Conservation (phyloP, 805 yeast species). For the Kuraishia piskuri region DNA sequence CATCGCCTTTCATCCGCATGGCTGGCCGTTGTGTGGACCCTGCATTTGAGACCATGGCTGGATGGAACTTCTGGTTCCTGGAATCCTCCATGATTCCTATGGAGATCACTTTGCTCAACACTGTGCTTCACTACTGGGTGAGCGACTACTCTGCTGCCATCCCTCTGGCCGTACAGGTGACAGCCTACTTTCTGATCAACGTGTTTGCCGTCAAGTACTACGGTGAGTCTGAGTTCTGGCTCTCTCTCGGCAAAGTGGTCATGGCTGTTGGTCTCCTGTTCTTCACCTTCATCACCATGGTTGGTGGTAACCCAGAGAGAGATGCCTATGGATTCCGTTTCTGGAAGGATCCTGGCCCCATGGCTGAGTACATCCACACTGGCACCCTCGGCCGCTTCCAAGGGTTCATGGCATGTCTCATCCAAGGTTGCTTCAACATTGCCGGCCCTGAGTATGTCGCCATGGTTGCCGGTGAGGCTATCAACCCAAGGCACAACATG, state of each 20-base stretch:
- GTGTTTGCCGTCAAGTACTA: slow-evolving; percentile 38
- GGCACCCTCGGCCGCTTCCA: slow-evolving; percentile 31
- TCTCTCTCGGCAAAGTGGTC: slow-evolving; percentile 35
- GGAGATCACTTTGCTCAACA: slow-evolving; percentile 39
- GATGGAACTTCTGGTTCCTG: slow-evolving; percentile 32
- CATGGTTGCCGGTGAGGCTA: slow-evolving; percentile 35
- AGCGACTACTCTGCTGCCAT: slow-evolving; percentile 40
- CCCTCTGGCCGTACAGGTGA: slow-evolving; percentile 32
- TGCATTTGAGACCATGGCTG: slow-evolving; percentile 25
- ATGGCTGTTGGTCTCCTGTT: slow-evolving; percentile 38
- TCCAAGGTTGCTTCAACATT: slow-evolving; percentile 29
- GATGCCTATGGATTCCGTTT: slow-evolving; percentile 43
- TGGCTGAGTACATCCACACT: slow-evolving; percentile 27
- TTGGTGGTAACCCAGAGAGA: slow-evolving; percentile 45
- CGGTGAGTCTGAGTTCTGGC: slow-evolving; percentile 44
- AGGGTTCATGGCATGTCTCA: slow-evolving; percentile 31
- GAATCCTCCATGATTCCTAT: slow-evolving; percentile 38
- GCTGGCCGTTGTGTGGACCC: slow-evolving; percentile 30
- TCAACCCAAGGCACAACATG: slow-evolving; percentile 31
- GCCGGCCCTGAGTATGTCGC: slow-evolving; percentile 37
- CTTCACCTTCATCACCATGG: slow-evolving; percentile 45
- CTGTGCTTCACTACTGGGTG: slow-evolving; percentile 46
- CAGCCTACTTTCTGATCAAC: slow-evolving; percentile 32
- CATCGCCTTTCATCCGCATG: slow-evolving; percentile 27
- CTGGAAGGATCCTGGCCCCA: slow-evolving; percentile 32